phyloP scores from a whole-genome alignment of 805 yeast species.

The Wickerhamiella lipophila region DNA sequence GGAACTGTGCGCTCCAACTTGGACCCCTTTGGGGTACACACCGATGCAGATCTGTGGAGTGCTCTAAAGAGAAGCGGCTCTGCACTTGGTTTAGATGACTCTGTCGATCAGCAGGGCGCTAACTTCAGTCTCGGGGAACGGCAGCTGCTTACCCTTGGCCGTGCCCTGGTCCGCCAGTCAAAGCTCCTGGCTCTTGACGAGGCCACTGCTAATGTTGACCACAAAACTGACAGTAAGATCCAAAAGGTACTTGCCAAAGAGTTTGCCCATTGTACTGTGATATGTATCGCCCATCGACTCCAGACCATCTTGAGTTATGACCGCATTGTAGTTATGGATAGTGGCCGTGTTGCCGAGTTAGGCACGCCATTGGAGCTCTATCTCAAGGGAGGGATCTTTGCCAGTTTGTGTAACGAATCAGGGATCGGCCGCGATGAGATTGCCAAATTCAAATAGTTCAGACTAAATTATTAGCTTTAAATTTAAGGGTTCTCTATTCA shows the following conservation, averaged over 20 bases:
- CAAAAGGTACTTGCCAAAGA: slow-evolving; percentile 47
- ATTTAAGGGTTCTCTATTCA: too few relatives aligned
- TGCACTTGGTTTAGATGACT: slow-evolving; percentile 49
- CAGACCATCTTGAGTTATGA: slow-evolving; percentile 50
- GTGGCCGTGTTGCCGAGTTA: slow-evolving; percentile 41
- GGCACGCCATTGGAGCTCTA: slow-evolving; percentile 40
- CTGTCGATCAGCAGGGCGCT: slow-evolving; percentile 54
- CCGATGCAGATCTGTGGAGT: slow-evolving; percentile 60
- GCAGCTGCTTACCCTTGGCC: slow-evolving; percentile 54
- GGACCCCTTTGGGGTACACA: slow-evolving; percentile 54
- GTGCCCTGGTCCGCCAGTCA: slow-evolving; percentile 54
- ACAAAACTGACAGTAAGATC: slow-evolving; percentile 53
- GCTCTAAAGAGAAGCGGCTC: slow-evolving; percentile 46
- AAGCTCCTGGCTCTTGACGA: slow-evolving; percentile 57
- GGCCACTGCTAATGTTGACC: slow-evolving; percentile 67
- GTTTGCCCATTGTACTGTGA: slow-evolving; percentile 49
- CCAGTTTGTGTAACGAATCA: background rate
- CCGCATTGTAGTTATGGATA: slow-evolving; percentile 44
- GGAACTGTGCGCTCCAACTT: slow-evolving; percentile 66
- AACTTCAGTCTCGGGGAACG: slow-evolving; percentile 59
- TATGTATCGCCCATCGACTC: slow-evolving; percentile 62
- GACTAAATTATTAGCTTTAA: too few relatives aligned
- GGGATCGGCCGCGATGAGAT: background rate
- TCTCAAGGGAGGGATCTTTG: background rate
- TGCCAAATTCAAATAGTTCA: too few relatives aligned